Conservation (phyloP, 2,329 filamentous ascomycete species). For the Fusarium protoensiforme region DNA sequence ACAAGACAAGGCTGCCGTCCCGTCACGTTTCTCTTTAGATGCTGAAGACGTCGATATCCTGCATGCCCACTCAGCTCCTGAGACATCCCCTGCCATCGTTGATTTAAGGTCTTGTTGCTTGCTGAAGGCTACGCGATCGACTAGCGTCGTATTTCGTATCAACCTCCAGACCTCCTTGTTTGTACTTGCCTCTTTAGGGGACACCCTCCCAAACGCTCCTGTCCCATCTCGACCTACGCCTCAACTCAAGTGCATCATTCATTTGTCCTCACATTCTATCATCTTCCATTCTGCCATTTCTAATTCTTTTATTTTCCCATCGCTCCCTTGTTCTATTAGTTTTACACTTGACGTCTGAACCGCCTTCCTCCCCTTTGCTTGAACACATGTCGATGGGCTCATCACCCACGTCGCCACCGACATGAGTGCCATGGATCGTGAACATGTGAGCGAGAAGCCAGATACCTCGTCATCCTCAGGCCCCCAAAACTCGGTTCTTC, state of each 20-base stretch:
- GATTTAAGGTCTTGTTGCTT: conserved; percentile 6
- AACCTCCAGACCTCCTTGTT: neutral
- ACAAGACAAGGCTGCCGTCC: neutral
- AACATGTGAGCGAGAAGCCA: conserved; percentile 24
- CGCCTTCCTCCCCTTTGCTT: neutral
- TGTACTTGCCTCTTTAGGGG: conserved; percentile 9
- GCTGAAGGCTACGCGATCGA: neutral
- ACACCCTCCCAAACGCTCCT: conserved; percentile 2
- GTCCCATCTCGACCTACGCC: neutral
- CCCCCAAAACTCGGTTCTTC: conserved; percentile 1
- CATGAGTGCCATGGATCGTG: conserved; percentile 29
- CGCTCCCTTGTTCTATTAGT: neutral
- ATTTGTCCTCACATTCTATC: neutral
- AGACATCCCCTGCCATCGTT: conserved; percentile 2
- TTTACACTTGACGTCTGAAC: neutral
- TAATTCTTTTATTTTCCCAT: neutral
- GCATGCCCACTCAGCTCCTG: neutral
- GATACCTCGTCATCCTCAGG: conserved; percentile 11
- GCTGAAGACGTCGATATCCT: neutral
- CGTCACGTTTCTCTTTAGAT: neutral
- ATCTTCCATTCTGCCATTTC: neutral
- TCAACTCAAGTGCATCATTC: conserved; percentile 9
- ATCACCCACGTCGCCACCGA: neutral
- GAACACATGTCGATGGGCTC: neutral
- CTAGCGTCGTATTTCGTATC: conserved; percentile 35